A percentile compares a stretch with the other conserved stretches of the same genome.
Evolutionary conservation across 2,329 filamentous ascomycete species (phyloP).

Genomic region (Aspergillus novoparasiticus): DNA sequence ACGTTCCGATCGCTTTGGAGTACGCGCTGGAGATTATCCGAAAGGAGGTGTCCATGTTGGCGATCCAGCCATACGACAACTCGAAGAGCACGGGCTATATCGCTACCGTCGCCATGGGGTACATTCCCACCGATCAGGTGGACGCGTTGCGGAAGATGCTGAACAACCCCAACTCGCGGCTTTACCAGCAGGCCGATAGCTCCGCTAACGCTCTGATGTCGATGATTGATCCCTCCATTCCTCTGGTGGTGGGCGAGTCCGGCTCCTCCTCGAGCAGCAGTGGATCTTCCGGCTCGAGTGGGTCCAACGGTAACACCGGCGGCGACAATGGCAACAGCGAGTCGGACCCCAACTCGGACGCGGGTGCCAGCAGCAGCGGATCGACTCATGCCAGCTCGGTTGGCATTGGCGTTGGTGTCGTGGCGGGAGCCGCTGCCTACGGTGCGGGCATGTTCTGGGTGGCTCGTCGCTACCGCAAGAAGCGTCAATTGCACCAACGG

Average conservation of each 20-base stretch:
- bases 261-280: slow-evolving; percentile 48
- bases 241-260: slow-evolving; percentile 58
- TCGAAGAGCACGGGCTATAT: slow-evolving; percentile 69
- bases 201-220: slow-evolving; percentile 73
- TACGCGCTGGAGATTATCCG: slow-evolving; percentile 57
- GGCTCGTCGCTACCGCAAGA: slow-evolving; percentile 86
- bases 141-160: slow-evolving; percentile 69
- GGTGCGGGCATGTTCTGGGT: slow-evolving; percentile 94
- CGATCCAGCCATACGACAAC: slow-evolving; percentile 77
- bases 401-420: slow-evolving; percentile 74
- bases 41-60: slow-evolving; percentile 65
- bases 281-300: slow-evolving; percentile 22
- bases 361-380: slow-evolving; percentile 50
- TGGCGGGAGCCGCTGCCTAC: slow-evolving; percentile 80
- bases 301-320: slow-evolving; percentile 47
- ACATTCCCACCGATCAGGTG: slow-evolving; percentile 72
- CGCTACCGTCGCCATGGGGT: slow-evolving; percentile 76
- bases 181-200: slow-evolving; percentile 71
- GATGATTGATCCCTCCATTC: slow-evolving; percentile 83
- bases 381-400: slow-evolving; percentile 52
- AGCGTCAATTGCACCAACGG: slow-evolving; percentile 75
- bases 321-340: slow-evolving; percentile 43
- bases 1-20: slow-evolving; percentile 70
- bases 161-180: slow-evolving; percentile 67
- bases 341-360: slow-evolving; percentile 43